Evolutionary conservation across 768 basidiomycete species (phyloP).

Genomic region (Amylocystis lapponica): DNA sequence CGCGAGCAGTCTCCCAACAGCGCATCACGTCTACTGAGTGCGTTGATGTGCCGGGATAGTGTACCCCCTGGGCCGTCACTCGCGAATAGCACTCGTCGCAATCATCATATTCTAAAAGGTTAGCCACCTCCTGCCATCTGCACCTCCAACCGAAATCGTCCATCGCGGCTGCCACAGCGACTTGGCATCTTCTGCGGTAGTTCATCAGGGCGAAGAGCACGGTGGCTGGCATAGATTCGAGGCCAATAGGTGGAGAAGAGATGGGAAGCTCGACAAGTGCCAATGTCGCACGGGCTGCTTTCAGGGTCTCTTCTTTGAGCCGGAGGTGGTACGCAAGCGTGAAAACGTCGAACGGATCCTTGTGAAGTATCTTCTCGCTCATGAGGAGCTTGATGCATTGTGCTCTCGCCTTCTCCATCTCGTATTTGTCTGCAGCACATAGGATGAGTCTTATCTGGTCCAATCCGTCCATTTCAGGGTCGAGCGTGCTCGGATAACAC

Average conservation of each 20-base stretch:
- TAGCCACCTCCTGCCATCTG: no score
- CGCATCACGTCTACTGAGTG: no score
- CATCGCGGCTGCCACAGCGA: no score
- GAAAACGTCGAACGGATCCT: neutral
- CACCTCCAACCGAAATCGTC: no score
- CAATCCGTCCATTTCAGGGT: conserved; percentile 19
- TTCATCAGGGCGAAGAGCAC: neutral
- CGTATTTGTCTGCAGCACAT: neutral
- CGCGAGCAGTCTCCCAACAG: no score
- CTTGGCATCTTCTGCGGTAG: conserved; percentile 22
- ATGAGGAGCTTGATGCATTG: neutral
- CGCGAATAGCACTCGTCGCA: no score
- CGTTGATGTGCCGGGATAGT: no score
- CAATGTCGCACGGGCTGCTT: neutral
- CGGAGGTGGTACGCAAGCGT: neutral
- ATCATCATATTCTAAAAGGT: no score
- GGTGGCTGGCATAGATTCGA: neutral
- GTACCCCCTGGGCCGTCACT: no score
- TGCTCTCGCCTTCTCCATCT: neutral
- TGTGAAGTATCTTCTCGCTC: neutral
- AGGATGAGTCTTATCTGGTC: conserved; percentile 38
- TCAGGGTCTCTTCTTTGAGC: neutral
- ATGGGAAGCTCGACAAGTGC: neutral
- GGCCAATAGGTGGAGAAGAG: neutral
- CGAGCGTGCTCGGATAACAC: conserved; percentile 27